Evolutionary conservation across 768 basidiomycete genomes (phyloP).

Genomic region (Lactarius indigo): DNA sequence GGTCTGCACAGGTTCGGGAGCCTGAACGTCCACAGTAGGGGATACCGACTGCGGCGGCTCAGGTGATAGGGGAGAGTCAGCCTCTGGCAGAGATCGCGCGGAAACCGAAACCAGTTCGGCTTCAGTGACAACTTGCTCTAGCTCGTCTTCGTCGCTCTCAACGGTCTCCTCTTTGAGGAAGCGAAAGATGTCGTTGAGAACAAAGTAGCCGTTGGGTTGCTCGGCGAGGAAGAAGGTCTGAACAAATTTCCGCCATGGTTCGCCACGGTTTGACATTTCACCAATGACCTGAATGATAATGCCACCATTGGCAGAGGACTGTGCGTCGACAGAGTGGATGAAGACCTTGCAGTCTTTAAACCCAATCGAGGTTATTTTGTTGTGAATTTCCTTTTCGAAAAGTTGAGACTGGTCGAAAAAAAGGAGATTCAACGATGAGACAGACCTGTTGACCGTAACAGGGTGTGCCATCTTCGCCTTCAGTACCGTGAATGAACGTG

Average conservation of each 20-base stretch:
- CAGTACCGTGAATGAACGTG: constrained; percentile 94
- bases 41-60: constrained; percentile 23
- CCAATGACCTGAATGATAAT: constrained; percentile 99
- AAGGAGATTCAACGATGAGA: constrained; percentile 18
- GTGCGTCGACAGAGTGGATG: constrained; percentile 97
- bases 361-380: constrained; percentile 89
- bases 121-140: constrained; percentile 28
- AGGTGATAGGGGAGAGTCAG: constrained; percentile 27
- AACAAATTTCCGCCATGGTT: constrained; percentile 96
- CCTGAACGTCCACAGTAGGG: constrained; percentile 28
- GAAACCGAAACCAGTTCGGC: constrained; percentile 53
- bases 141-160: constrained; percentile 61
- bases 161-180: constrained; percentile 95
- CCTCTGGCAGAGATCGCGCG: constrained; percentile 36
- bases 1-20: constrained; percentile 36
- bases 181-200: constrained; percentile 99
- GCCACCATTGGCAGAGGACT: constrained; percentile 89
- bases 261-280: constrained; percentile 93
- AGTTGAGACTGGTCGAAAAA: constrained; percentile 15
- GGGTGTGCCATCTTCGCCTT: constrained; percentile 89
- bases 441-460: constrained; percentile 91
- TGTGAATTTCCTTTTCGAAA: constrained; percentile 86
- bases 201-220: constrained; percentile 98
- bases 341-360: constrained; percentile 98
- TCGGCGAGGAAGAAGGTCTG: constrained; percentile 99